Evolutionary conservation across 2,329 filamentous ascomycete genomes (phyloP), one percentile per base, ranked within the genome.

Genomic region (Colletotrichum trifolii): DNA sequence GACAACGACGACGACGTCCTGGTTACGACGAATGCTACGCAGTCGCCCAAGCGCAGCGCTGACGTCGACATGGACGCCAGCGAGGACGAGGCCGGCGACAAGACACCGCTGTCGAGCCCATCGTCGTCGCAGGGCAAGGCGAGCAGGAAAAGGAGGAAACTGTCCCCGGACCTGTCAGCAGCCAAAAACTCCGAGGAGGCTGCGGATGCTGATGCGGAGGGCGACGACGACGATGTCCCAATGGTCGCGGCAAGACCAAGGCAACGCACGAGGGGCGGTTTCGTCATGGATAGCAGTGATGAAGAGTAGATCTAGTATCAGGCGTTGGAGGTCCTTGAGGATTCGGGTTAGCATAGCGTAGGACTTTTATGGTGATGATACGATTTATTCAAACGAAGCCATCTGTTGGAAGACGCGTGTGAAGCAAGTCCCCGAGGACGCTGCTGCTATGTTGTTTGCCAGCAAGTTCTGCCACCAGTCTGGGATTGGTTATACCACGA

Each of bases 241-340:
- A 68, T 75, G 2, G 70, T 74, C 0, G 76, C 69, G 69, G 60
- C 76, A 8, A 78, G 79, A 62, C 70, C 73, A 69, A 78, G 83
- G 61, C 76, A 78, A 2, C 78, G 83, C 66, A 77, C 81, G 4
- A 80, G 81, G 56, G 81, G 82, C 15, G 86, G 86, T 0, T 89
- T 89, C 67, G 74, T 89, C 49, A 71, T 87, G 40, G 86, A 89
- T 70, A 88, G 86, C 66, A 87, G 87, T 72, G 87, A 89, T 52
- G 85, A 87, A 68, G 83, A 86, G 57, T 75, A 72, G 33, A 10
- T 12, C 13, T 25, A 25, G 47, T 8, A 38, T 53, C 17, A 12
- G 62, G 62, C 58, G 62, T 65, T 57, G 47, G 25, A 12, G 39
- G 33, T 9, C 33, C 6, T 11, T 17, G 8, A 9, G 15, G 13